A percentile compares a stretch with the other conserved stretches of the same genome.
Evolutionary conservation across 2,329 filamentous ascomycete genomes (phyloP).

Genomic region (Fusarium staphyleae): DNA sequence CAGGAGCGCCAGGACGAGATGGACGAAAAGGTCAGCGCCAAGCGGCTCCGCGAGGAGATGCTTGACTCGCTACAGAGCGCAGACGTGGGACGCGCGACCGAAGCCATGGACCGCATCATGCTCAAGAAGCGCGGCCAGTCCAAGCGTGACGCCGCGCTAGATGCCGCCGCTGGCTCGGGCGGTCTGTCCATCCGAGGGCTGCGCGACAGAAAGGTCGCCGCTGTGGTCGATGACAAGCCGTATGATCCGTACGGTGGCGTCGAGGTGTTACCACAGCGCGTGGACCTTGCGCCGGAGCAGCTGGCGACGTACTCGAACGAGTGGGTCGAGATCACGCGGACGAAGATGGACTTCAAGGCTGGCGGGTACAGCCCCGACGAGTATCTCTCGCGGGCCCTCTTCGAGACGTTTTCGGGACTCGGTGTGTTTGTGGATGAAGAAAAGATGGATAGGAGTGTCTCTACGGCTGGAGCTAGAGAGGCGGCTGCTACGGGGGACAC

Average conservation of each 20-base stretch:
- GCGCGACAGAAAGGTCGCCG: conserved; percentile 65
- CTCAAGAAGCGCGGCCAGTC: conserved; percentile 75
- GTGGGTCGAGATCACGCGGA: conserved; percentile 72
- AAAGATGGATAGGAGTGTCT: conserved; percentile 52
- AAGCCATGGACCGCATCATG: conserved; percentile 66
- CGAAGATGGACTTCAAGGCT: conserved; percentile 70
- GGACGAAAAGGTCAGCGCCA: conserved; percentile 70
- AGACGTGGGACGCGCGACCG: conserved; percentile 64
- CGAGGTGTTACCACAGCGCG: conserved; percentile 72
- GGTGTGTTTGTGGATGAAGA: conserved; percentile 89
- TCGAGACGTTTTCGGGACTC: conserved; percentile 88
- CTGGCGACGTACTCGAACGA: conserved; percentile 76
- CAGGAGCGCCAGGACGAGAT: conserved; percentile 73
- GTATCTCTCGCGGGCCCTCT: conserved; percentile 81
- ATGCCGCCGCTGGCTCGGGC: conserved; percentile 41
- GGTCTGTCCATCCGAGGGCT: conserved; percentile 79
- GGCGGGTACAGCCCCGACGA: conserved; percentile 86
- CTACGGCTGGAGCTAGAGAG: conserved; percentile 47
- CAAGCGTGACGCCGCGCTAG: conserved; percentile 46
- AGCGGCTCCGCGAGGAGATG: conserved; percentile 71
- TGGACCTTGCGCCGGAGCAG: conserved; percentile 57
- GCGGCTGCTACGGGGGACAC: conserved; percentile 45
- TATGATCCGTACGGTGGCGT: conserved; percentile 91
- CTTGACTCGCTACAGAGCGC: conserved; percentile 73
- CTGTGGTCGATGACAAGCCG: conserved; percentile 66